These are phyloP conservation scores for Adansonia grandidieri DNA, from an alignment of 441 rosid genomes.

Conservation along the genomic window DNA sequence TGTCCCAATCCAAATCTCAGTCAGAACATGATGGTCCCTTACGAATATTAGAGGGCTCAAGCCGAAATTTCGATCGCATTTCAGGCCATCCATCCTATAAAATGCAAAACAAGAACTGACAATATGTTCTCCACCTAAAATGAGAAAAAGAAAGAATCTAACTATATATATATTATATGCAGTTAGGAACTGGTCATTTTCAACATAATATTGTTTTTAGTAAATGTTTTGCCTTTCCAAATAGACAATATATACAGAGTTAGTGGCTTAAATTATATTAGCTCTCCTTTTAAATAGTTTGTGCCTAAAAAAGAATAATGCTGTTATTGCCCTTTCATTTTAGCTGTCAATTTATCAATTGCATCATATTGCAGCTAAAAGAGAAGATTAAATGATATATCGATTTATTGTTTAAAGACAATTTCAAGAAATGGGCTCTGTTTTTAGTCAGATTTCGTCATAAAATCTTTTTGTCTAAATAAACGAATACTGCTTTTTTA, in stretches of 20 bases:
- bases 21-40: conserved; percentile 21
- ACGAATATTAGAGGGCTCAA: conserved; percentile 36
- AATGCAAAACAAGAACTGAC: conserved; percentile 23
- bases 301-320: conserved; percentile 4
- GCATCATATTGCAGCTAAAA: no score
- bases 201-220: conserved; percentile 32
- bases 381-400: not conserved
- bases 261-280: conserved; percentile 26
- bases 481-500: not conserved
- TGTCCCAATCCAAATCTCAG: not conserved
- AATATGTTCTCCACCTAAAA: conserved; percentile 31
- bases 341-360: not conserved
- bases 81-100: conserved; percentile 35
- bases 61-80: conserved; percentile 33
- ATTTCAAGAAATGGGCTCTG: not conserved
- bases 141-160: conserved; percentile 24
- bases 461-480: not conserved
- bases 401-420: not conserved
- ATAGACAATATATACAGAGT: conserved; percentile 34
- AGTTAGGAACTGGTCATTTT: conserved; percentile 72
- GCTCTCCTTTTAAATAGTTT: not conserved
- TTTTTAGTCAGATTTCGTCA: conserved; percentile 9
- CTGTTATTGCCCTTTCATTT: not conserved
- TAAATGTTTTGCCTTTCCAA: conserved; percentile 46
- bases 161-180: not conserved